Percentiles rank a stretch among this genome's conserved stretches.
These are phyloP conservation scores for Saturnispora halmiae DNA, from an alignment of 805 yeast species.

Conservation along the genomic window DNA sequence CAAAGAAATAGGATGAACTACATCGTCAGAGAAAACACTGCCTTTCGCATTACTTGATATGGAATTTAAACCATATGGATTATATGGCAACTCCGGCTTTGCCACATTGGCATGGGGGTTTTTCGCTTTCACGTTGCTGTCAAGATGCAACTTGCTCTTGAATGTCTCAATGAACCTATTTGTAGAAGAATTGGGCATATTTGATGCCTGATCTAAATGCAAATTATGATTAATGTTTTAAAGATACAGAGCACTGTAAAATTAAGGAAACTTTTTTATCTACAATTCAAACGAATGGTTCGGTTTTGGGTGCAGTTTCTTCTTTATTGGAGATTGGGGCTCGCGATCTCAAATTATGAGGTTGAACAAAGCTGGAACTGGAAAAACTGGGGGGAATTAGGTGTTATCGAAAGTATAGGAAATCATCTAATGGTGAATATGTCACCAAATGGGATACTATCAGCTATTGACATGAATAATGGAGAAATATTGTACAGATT, in stretches of 20 bases:
- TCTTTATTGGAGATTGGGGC: background rate
- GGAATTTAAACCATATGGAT: conserved; percentile 51
- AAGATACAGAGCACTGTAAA: background rate
- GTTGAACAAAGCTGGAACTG: background rate
- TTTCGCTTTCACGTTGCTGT: conserved; percentile 2
- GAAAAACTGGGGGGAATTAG: background rate
- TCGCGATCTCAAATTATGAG: background rate
- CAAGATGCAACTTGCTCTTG: conserved; percentile 2
- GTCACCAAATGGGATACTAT: conserved; percentile 16
- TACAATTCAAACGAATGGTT: background rate
- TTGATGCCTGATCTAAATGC: background rate
- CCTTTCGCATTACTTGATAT: background rate
- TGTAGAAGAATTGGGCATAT: conserved; percentile 4
- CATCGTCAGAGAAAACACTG: background rate
- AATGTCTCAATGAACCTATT: conserved; percentile 3
- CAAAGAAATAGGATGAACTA: conserved; percentile 21
- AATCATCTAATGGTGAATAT: conserved; percentile 12
- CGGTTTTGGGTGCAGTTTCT: background rate
- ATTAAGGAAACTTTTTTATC: background rate
- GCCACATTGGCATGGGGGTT: background rate
- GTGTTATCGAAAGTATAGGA: conserved; percentile 3
- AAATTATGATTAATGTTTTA: background rate
- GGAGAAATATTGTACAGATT: conserved; percentile 28
- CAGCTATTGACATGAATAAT: conserved; percentile 19
- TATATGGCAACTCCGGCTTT: conserved; percentile 39